Conservation (phyloP, 1,284 basidiomycete species). For the Boletellus sp. region DNA sequence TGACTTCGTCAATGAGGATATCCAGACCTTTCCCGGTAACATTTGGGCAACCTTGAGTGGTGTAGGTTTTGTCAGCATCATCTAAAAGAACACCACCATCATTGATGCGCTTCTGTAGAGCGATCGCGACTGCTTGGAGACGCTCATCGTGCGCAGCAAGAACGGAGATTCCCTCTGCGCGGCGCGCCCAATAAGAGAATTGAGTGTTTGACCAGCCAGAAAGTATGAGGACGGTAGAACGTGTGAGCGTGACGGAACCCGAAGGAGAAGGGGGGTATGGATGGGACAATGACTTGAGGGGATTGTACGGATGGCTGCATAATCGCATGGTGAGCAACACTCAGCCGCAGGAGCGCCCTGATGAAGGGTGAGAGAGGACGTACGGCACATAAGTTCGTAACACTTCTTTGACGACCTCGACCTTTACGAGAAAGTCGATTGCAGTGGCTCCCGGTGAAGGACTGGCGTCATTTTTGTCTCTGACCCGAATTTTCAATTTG, state of each 20-base stretch:
- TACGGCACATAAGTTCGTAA: conserved; percentile 46
- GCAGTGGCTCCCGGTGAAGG: conserved; percentile 38
- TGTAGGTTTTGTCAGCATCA: conserved; percentile 22
- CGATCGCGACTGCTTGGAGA: conserved; percentile 39
- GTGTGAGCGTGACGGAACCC: conserved; percentile 44
- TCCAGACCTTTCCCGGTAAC: conserved; percentile 49
- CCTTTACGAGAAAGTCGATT: conserved; percentile 51
- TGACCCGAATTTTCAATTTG: conserved; percentile 34
- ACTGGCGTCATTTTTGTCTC: conserved; percentile 30
- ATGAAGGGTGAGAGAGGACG: conserved; percentile 21
- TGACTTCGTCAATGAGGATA: conserved; percentile 46
- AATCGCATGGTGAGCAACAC: conserved; percentile 23
- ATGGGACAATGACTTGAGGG: conserved; percentile 46
- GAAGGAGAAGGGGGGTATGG: conserved; percentile 37
- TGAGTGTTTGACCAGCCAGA: conserved; percentile 52
- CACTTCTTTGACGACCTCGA: conserved; percentile 49
- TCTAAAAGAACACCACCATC: conserved; percentile 35
- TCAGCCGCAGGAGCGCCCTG: conserved; percentile 6
- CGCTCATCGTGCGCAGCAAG: conserved; percentile 39
- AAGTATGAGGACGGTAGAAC: conserved; percentile 43
- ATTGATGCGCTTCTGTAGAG: conserved; percentile 40
- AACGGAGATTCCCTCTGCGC: conserved; percentile 46
- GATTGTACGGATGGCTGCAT: conserved; percentile 48
- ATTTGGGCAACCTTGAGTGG: conserved; percentile 27
- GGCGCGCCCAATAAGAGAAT: conserved; percentile 50